A percentile compares a stretch with the other conserved stretches of the same genome.
phyloP scores from a whole-genome alignment of 345 rosid genomes.

The Acer yangbiense region DNA sequence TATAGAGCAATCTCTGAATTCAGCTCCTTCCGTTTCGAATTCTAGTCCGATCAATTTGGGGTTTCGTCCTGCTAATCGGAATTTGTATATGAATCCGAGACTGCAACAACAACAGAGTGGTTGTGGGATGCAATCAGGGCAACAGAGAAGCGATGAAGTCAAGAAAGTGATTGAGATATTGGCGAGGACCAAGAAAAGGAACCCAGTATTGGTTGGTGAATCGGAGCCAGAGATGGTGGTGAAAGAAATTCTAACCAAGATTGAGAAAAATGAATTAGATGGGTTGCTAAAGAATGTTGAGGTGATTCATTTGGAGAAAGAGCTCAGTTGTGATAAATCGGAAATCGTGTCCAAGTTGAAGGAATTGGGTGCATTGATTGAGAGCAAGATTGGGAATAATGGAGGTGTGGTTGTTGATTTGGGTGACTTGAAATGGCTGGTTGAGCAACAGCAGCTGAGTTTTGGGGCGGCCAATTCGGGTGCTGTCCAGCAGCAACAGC shows the following conservation, averaged over 20 bases:
- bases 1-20: conserved; percentile 78
- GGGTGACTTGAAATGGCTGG: conserved; percentile 96
- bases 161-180: conserved; percentile 69
- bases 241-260: conserved; percentile 62
- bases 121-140: conserved; percentile 31
- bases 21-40: conserved; percentile 38
- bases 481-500: conserved; percentile 24
- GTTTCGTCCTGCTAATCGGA: conserved; percentile 60
- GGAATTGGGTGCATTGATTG: conserved; percentile 59
- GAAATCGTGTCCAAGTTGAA: conserved; percentile 46
- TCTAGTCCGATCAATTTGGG: conserved; percentile 57
- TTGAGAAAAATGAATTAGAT: conserved; percentile 67
- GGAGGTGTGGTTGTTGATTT: conserved; percentile 76
- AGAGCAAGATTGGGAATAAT: conserved; percentile 46
- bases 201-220: conserved; percentile 92
- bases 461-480: conserved; percentile 9
- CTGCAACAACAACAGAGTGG: conserved; percentile 50
- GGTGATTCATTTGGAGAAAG: conserved; percentile 67
- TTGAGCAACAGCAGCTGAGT: conserved; percentile 45
- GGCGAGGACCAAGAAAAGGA: conserved; percentile 62
- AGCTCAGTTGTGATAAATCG: conserved; percentile 49
- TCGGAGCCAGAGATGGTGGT: conserved; percentile 71
- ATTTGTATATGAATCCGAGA: conserved; percentile 75
- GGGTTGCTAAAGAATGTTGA: conserved; percentile 56
- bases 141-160: conserved; percentile 62